phyloP scores from a whole-genome alignment of 192 early-diverging fungal species.

The Kickxella alabastrina region DNA sequence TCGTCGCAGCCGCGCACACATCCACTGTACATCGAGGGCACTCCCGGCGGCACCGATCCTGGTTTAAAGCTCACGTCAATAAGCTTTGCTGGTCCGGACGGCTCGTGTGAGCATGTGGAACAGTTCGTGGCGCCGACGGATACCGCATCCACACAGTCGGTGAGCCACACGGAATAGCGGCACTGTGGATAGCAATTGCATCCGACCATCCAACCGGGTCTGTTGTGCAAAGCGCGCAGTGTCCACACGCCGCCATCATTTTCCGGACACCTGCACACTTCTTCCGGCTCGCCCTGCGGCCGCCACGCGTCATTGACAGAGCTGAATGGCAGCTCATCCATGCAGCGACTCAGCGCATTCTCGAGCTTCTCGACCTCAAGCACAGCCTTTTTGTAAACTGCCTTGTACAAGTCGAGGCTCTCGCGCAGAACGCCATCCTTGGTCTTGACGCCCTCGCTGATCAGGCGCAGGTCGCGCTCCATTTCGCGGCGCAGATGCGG shows the following conservation, averaged over 20 bases:
- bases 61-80: conserved; percentile 33
- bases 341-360: conserved; percentile 33
- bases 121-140: conserved; percentile 20
- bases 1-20: conserved; percentile 48
- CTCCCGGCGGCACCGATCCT: conserved; percentile 29
- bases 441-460: conserved; percentile 63
- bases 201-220: conserved; percentile 34
- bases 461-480: conserved; percentile 72
- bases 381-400: conserved; percentile 60
- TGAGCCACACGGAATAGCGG: conserved; percentile 41
- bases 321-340: conserved; percentile 15
- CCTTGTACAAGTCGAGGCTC: conserved; percentile 63
- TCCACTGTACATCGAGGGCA: conserved; percentile 17
- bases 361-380: conserved; percentile 52
- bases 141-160: conserved; percentile 11
- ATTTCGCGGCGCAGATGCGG: conserved; percentile 83
- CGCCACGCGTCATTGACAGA: conserved; percentile 4
- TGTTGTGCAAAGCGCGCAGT: conserved; percentile 7
- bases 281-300: conserved; percentile 12
- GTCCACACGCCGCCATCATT: conserved; percentile 11
- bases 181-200: conserved; percentile 53
- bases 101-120: conserved; percentile 11
- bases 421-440: conserved; percentile 69
- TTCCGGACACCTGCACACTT: conserved; percentile 22
- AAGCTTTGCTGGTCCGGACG: conserved; percentile 15